Base-by-base conservation (phyloP, 345 rosid species). In the Turritis glabra region DNA sequence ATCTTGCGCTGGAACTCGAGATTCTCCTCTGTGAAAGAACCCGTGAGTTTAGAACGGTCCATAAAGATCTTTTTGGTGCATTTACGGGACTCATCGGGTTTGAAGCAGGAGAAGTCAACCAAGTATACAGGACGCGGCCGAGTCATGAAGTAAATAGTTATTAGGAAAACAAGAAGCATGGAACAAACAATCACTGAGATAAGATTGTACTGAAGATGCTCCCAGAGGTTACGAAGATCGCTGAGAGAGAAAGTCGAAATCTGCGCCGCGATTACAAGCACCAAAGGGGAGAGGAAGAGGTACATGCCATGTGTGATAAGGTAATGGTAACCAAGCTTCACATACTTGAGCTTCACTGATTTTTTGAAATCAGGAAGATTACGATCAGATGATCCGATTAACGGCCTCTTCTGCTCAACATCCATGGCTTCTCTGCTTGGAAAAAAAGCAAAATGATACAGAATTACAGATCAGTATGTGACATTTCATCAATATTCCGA, bases 251-350 rank as follows among this genome's bases (percentile, higher is more conserved):
- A 80, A 5, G 80, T 78, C 0, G 87, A 84, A 5, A 80, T 35
- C 69, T 82, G 84, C 0, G 83, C 85, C 1, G 85, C 85, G 26
- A 82, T 69, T 3, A 84, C 30, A 37, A 84, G 88, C 2, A 85
- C 84, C 11, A 80, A 69, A 40, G 87, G 87, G 14, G 85, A 76
- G 63, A 88, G 83, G 73, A 80, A 84, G 47, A 86, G 88, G 76
- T 80, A 82, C 87, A 85, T 82, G 41, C 85, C 84, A 83, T 88
- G 89, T 29, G 88, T 86, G 65, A 88, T 88, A 8, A 88, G 83
- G 82, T 81, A 79, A 69, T 84, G 92, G 57, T 88, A 88, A 64
- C 92, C 92, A 44, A 88, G 89, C 82, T 88, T 88, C 77, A 86
- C 88, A 56, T 88, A 86, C 56, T 84, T 86, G 25, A 88, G 87